Base-by-base conservation (phyloP, 1,284 basidiomycete genomes). In the Serendipita sp. region DNA sequence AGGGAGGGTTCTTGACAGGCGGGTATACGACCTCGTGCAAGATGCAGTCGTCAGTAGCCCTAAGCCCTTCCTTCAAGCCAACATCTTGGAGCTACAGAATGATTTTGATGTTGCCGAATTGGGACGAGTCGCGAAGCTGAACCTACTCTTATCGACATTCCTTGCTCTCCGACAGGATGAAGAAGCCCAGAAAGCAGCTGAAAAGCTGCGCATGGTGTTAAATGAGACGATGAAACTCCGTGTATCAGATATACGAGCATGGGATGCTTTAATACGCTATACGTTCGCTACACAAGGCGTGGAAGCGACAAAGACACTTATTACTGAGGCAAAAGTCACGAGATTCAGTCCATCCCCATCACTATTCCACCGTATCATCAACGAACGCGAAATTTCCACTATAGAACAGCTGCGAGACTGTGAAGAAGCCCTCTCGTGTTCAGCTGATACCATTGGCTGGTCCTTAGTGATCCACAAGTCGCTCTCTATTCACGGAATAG, bases 21-120 rank as follows among this genome's bases (percentile, higher is more conserved):
- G 53, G 12, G 53, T 58, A 58, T 58, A 58, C 34, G 53, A 58
- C 4, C 53, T 58, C n/a, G 53, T 58, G 4, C 53, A 58, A 32
- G 53, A 58, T 35, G 53, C 32, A 8, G 8, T 58, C 53, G 34
- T 58, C 15, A 34, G 32, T n/a, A 58, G 53, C 53, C 53, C 53
- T 8, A 35, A 32, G 29, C 22, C 26, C 10, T 58, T 58, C 32
- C 53, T 58, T 10, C 53, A 34, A n/a, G 53, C 17, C 34, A 22
- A 58, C 29, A 58, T 58, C 10, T 17, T 58, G 34, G 53, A 58
- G 34, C 29, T 58, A 30, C 53, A 58, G 0, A 4, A 22, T 4
- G 53, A 58, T 0, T 58, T 32, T 32, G 53, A 58, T 10, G 15
- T n/a, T 4, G 53, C 53, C 10, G n/a, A 58, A 8, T 35, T 58